Percentiles rank a stretch among this genome's conserved stretches.
Evolutionary conservation across 805 yeast species (phyloP).

Genomic region (Saccharomyces eubayanus): DNA sequence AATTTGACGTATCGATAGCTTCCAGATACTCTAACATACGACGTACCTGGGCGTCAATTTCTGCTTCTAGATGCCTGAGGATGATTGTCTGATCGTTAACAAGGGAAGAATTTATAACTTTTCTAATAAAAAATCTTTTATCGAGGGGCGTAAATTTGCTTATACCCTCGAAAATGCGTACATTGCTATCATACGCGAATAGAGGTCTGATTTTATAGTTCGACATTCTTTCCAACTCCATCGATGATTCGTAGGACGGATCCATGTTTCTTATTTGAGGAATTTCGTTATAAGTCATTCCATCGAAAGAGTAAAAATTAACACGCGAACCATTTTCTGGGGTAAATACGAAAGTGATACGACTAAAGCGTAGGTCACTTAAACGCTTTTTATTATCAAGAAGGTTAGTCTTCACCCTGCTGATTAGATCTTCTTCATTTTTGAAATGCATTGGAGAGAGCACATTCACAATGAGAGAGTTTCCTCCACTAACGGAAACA

Average conservation of each 20-base stretch:
- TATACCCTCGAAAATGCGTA: slow-evolving; percentile 93
- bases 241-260: slow-evolving; percentile 96
- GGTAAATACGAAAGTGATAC: slow-evolving; percentile 86
- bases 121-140: slow-evolving; percentile 93
- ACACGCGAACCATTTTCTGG: slow-evolving; percentile 81
- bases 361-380: slow-evolving; percentile 66
- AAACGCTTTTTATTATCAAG: slow-evolving; percentile 65
- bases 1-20: slow-evolving; percentile 86
- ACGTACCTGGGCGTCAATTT: slow-evolving; percentile 91
- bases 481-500: slow-evolving; percentile 41
- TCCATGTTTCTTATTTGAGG: slow-evolving; percentile 93
- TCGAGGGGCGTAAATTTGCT: slow-evolving; percentile 94
- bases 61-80: slow-evolving; percentile 88
- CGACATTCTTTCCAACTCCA: slow-evolving; percentile 87
- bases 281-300: slow-evolving; percentile 79
- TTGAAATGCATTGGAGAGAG: slow-evolving; percentile 64
- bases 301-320: slow-evolving; percentile 89
- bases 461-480: slow-evolving; percentile 77
- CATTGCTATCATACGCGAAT: slow-evolving; percentile 91
- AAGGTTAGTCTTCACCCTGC: slow-evolving; percentile 53
- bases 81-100: slow-evolving; percentile 87
- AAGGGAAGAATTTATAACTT: slow-evolving; percentile 91
- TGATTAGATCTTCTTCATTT: slow-evolving; percentile 59
- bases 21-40: slow-evolving; percentile 93
- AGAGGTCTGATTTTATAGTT: slow-evolving; percentile 93